Evolutionary conservation across 2,329 filamentous ascomycete species (phyloP).

Genomic region (Massarina eburnea): DNA sequence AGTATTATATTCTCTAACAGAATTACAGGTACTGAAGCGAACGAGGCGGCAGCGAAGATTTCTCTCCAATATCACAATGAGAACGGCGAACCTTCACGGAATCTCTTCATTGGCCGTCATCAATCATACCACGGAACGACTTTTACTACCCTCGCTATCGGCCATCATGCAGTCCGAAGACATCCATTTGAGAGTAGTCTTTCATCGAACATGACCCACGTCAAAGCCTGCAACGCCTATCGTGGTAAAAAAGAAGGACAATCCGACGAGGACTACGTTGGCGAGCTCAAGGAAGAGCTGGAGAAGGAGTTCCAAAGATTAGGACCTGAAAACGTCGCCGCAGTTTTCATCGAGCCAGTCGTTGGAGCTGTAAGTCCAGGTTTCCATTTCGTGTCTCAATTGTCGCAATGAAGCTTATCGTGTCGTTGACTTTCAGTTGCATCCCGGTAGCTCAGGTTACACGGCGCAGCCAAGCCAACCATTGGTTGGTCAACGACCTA

Average conservation of each 20-base stretch:
- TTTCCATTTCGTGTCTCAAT: no score
- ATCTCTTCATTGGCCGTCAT: slow-evolving; percentile 64
- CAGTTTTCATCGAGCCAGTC: slow-evolving; percentile 73
- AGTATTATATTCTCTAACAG: slow-evolving; percentile 1
- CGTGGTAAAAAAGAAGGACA: slow-evolving; percentile 57
- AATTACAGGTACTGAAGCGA: slow-evolving; percentile 59
- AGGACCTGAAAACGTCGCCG: slow-evolving; percentile 67
- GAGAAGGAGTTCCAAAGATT: slow-evolving; percentile 65
- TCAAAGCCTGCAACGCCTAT: slow-evolving; percentile 67
- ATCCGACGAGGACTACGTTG: slow-evolving; percentile 61
- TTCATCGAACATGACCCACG: slow-evolving; percentile 51
- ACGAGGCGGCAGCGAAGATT: slow-evolving; percentile 69
- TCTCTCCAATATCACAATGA: slow-evolving; percentile 65
- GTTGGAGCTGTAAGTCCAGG: slow-evolving; percentile 63
- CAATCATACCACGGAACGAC: slow-evolving; percentile 73
- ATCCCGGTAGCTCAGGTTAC: slow-evolving; percentile 4
- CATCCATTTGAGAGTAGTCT: slow-evolving; percentile 64
- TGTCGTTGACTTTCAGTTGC: slow-evolving; percentile 1
- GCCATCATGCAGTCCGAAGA: slow-evolving; percentile 63
- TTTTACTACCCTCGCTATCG: slow-evolving; percentile 65
- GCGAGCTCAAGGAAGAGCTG: slow-evolving; percentile 63
- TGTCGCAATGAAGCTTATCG: neutral
- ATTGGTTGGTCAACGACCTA: slow-evolving; percentile 6
- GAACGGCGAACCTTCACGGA: slow-evolving; percentile 55
- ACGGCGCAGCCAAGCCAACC: slow-evolving; percentile 9